Percentiles rank a stretch among this genome's conserved stretches.
phyloP scores from a whole-genome alignment of 495 filamentous ascomycete genomes.

The Aspergillus bridgeri region DNA sequence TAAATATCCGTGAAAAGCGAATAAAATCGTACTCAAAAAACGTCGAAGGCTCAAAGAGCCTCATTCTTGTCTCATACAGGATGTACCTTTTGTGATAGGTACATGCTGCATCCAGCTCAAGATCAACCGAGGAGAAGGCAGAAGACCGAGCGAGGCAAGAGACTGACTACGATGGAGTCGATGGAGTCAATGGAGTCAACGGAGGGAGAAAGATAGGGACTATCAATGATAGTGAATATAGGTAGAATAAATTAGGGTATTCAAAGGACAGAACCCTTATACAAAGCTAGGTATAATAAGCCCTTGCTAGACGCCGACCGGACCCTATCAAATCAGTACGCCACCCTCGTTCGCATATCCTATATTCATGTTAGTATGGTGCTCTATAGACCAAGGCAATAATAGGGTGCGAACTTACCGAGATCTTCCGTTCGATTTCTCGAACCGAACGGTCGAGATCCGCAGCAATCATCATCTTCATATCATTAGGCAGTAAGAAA shows the following conservation, averaged over 20 bases:
- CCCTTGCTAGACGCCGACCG: conserved; percentile 17
- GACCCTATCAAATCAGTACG: conserved; percentile 55
- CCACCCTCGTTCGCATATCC: conserved; percentile 86
- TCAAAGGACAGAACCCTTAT: conserved; percentile 18
- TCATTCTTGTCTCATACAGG: conserved; percentile 51
- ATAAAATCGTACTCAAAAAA: conserved; percentile 56
- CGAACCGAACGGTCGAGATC: conserved; percentile 86
- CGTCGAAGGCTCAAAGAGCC: conserved; percentile 34
- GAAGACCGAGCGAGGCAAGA: conserved; percentile 56
- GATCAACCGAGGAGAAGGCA: conserved; percentile 44
- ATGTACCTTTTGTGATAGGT: conserved; percentile 15
- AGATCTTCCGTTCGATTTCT: conserved; percentile 94
- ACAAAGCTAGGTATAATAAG: conserved; percentile 16
- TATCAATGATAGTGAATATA: conserved; percentile 7
- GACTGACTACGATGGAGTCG: conserved; percentile 25
- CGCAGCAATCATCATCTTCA: conserved; percentile 89
- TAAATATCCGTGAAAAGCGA: conserved; percentile 36
- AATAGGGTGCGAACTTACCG: conserved; percentile 50
- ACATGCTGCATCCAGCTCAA: conserved; percentile 54
- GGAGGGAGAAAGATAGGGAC: not conserved
- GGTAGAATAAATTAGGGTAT: conserved; percentile 25
- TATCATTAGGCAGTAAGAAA: conserved; percentile 72
- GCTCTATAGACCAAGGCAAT: too few relatives aligned
- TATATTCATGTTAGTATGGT: conserved; percentile 28
- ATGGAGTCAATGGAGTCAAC: not conserved